These are phyloP conservation scores for Aspergillus pseudonomiae DNA, from an alignment of 2,329 filamentous ascomycete species.

Conservation along the genomic window DNA sequence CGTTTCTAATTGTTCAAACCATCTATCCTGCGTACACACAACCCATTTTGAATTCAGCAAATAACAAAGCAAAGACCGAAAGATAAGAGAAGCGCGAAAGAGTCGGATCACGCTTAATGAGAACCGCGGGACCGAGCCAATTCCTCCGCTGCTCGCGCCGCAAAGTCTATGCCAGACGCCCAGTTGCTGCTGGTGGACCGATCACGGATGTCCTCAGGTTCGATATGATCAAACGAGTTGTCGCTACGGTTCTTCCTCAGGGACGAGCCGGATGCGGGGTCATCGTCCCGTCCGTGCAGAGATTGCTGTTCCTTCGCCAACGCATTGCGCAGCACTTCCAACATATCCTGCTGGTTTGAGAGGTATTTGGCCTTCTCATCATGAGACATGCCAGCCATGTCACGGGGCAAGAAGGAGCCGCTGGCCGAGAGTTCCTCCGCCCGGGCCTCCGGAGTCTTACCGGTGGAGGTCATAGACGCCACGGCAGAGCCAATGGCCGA, in stretches of 20 bases:
- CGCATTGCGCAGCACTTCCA: constrained; percentile 73
- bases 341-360: constrained; percentile 74
- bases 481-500: constrained; percentile 75
- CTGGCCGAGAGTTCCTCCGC: constrained; percentile 59
- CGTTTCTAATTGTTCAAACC: neutral
- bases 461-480: constrained; percentile 57
- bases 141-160: constrained; percentile 31
- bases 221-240: constrained; percentile 85
- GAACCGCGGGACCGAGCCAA: constrained; percentile 23
- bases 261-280: constrained; percentile 44
- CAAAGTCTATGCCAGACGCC: constrained; percentile 34
- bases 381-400: constrained; percentile 60
- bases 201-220: constrained; percentile 64
- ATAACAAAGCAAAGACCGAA: neutral
- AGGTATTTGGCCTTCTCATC: constrained; percentile 76
- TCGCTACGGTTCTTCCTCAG: constrained; percentile 83
- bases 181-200: constrained; percentile 31
- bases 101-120: neutral
- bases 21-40: neutral
- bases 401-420: constrained; percentile 70
- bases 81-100: neutral
- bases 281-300: constrained; percentile 46
- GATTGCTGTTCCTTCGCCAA: constrained; percentile 77
- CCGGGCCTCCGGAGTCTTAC: constrained; percentile 42
- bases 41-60: neutral